phyloP scores from a whole-genome alignment of 2,329 filamentous ascomycete species.

The Phyllosticta citriasiana region DNA sequence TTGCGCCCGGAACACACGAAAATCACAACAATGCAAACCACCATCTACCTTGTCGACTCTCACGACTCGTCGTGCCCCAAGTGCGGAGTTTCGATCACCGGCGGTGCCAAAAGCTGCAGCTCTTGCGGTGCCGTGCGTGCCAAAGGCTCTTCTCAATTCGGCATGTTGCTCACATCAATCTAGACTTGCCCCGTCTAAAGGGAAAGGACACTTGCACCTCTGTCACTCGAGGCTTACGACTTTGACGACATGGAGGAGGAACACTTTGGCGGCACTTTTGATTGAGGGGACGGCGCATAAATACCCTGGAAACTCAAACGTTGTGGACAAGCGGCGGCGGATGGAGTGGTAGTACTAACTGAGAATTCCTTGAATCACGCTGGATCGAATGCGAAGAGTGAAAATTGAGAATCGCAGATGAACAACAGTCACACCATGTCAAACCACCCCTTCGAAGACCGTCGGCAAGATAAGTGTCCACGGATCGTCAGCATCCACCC shows the following conservation, averaged over 20 bases:
- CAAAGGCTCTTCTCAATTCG: neutral
- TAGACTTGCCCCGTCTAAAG: conserved; percentile 9
- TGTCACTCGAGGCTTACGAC: neutral
- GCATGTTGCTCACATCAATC: neutral
- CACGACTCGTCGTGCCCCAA: conserved; percentile 28
- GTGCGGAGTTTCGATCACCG: conserved; percentile 25
- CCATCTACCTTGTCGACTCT: conserved; percentile 20
- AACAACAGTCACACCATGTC: neutral
- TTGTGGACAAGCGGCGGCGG: neutral
- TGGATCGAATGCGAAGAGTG: neutral
- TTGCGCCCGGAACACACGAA: neutral
- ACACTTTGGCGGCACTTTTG: neutral
- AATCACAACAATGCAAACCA: conserved; percentile 5
- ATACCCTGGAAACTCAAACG: neutral
- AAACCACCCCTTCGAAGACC: neutral
- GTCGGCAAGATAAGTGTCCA: neutral
- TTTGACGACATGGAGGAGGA: neutral
- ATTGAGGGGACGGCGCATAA: neutral
- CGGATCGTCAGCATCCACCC: neutral
- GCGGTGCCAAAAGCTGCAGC: conserved; percentile 25
- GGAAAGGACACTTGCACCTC: neutral
- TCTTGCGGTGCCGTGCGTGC: conserved; percentile 29
- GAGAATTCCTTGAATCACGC: neutral
- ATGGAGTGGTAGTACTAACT: neutral
- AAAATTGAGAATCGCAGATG: neutral